Base-by-base conservation (phyloP, 768 basidiomycete species). In the Dictyophora rubrovolvata region DNA sequence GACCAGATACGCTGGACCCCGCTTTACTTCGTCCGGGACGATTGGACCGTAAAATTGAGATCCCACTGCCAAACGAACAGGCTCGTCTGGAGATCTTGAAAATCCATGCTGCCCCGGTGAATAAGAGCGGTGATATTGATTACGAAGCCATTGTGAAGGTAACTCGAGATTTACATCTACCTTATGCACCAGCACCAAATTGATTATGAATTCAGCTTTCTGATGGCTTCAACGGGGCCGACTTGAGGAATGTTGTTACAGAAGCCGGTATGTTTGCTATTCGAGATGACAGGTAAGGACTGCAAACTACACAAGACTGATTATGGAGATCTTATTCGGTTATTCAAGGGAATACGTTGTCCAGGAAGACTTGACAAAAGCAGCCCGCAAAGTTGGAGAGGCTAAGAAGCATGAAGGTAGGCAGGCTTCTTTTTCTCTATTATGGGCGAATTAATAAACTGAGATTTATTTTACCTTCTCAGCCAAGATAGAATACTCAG, bases 251-350 rank as follows among this genome's bases (percentile, higher is more conserved):
- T 69, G 89, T 97, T 21, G 84, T 94, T 48, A 96, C 93, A 3
- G 93, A 95, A 71, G 87, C 91, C 20, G 95, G 95, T 49, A 95
- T 99, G 93, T 98, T 97, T 68, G 96, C 96, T 7, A 97, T 99
- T 65, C 82, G 96, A 50, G 95, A 97, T 61, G 95, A 97, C 65
- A 79, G 90, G 89, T 87, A 57, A 56, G 80, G 69, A 5, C 10
- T 23, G n/a, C 5, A 52, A 3, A 10, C 52, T 48, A 21, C 21
- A 53, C 36, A 23, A 61, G 34, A 48, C 28, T 46, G 2, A 8
- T 20, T 23, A 10, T n/a, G 3, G 51, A 58, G 23, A 46, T 66
- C 46, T 60, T 33, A 59, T 47, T 17, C 59, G 1, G 54, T 42
- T 9, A 42, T 14, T 21, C 12, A 34, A 88, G 93, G 62, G 93